Evolutionary conservation across 345 rosid species (phyloP), one percentile per base, ranked within the genome.

Genomic region (Brassica carinata): DNA sequence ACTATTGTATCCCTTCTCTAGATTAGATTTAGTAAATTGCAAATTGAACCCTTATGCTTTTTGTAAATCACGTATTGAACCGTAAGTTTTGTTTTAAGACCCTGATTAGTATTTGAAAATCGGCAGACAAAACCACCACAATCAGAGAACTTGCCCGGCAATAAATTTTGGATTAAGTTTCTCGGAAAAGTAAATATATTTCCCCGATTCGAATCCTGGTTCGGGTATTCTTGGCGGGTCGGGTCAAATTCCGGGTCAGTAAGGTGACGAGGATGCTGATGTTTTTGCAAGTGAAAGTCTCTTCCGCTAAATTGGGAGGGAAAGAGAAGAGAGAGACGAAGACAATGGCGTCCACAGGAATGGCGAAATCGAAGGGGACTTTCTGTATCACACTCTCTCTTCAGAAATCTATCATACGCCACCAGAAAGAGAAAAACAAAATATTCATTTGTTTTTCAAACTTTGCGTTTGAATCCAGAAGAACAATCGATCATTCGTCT

Each of bases 341-440:
- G 79, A 85, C 82, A 78, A 78, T 78, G 77, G 61, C 78, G 82
- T 79, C 86, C 86, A 73, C 74, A 80, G 40, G 79, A 81, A 76
- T 81, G 81, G 80, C 85, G 85, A 86, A 79, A 79, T 71, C 48
- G 15, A 79, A 63, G 88, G 86, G 69, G 43, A 71, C 14, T 69
- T 75, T 78, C 58, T 69, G 45, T 64, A 48, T 79, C 77, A 76
- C 78, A 58, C 80, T 69, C 80, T 69, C 78, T 73, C 79, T 73
- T 66, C 82, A 81, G 85, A 81, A 69, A 64, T 78, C 80, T 64
- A 73, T 74, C 73, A 55, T 67, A 71, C 33, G 55, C 73, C 80
- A 31, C 59, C 69, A 71, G 61, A 71, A 13, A 40, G 29, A 43
- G 66, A 30, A 9, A 76, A 48, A 76, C 5, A 38, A 15, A 43